A percentile compares a stretch with the other conserved stretches of the same genome.
Conservation (phyloP, 768 basidiomycete species). For the Termitomyces sp. region DNA sequence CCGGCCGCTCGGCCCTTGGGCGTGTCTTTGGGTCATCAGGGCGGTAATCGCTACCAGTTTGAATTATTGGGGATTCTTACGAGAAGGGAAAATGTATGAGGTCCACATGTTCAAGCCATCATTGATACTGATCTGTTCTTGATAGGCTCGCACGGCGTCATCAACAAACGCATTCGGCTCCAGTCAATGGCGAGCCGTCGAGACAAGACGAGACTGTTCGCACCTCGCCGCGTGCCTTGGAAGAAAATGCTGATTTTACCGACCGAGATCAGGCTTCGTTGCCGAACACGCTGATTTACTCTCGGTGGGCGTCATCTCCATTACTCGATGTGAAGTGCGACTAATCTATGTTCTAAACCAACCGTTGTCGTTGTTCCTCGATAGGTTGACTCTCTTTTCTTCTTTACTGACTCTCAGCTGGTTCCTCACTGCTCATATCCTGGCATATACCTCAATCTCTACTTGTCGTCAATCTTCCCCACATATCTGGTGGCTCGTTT, state of each 20-base stretch:
- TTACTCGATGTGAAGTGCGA: constrained; percentile 15
- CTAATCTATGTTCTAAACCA: background rate
- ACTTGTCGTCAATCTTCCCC: constrained; percentile 71
- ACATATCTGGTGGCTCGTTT: constrained; percentile 83
- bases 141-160: constrained; percentile 11
- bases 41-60: constrained; percentile 42
- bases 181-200: background rate
- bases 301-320: constrained; percentile 28
- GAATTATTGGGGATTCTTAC: constrained; percentile 51
- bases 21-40: constrained; percentile 56
- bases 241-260: constrained; percentile 2
- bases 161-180: background rate
- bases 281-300: constrained; percentile 25
- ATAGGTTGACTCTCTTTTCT: constrained; percentile 55
- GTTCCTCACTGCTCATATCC: constrained; percentile 77
- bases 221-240: background rate
- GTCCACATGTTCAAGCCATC: background rate
- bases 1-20: constrained; percentile 63
- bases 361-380: background rate
- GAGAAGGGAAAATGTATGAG: constrained; percentile 26
- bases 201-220: background rate
- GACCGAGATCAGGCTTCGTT: constrained; percentile 4
- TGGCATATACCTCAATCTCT: constrained; percentile 70
- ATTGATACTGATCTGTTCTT: background rate
- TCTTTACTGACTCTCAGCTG: constrained; percentile 73